Evolutionary conservation across 148 eudicot genomes (phyloP), one percentile per base, ranked within the genome.

Genomic region (Rheum nobile): DNA sequence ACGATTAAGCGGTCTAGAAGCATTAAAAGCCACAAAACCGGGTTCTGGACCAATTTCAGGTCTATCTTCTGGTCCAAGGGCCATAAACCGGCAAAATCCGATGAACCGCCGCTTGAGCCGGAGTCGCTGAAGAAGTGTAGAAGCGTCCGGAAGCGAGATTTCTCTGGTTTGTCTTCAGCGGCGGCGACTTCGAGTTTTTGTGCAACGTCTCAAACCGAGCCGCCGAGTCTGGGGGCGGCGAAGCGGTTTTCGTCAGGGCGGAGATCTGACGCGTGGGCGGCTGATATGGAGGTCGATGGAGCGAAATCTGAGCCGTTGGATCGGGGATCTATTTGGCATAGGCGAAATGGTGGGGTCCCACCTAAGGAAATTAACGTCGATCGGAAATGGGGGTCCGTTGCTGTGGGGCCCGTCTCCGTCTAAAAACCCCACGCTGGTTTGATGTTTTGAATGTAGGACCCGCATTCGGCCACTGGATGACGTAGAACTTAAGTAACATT

Each of bases 141-240:
- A 26, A 57, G 65, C 65, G 17, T 24, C 34, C 26, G 34, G 65
- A 57, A 57, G 32, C 67, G 67, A 57, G 67, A 57, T 28, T 21
- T 54, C 28, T 54, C 61, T 8, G 61, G 61, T 1, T 8, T 54
- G 28, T 17, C 55, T 17, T 19, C 22, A 19, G 21, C 55, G 55
- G 55, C 22, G 55, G 46, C 46, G 13, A 4, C 52, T 46, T 46
- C 52, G n/a, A 54, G 29, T 8, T 54, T 8, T 8, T 11, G 17
- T 6, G 61, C 6, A 19, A 46, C 19, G 50, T 46, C 19, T 6
- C 22, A 31, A 12, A 31, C 24, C 3, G 91, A 80, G 41, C 81
- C 96, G 42, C 81, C 89, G 42, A 81, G 86, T 57, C 79, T 93
- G 75, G 98, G 98, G n/a, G 88, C 82, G 13, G 76, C 89, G 79